Base-by-base conservation (phyloP, 31 red algal species). In the Asparagopsis taxiformis region DNA sequence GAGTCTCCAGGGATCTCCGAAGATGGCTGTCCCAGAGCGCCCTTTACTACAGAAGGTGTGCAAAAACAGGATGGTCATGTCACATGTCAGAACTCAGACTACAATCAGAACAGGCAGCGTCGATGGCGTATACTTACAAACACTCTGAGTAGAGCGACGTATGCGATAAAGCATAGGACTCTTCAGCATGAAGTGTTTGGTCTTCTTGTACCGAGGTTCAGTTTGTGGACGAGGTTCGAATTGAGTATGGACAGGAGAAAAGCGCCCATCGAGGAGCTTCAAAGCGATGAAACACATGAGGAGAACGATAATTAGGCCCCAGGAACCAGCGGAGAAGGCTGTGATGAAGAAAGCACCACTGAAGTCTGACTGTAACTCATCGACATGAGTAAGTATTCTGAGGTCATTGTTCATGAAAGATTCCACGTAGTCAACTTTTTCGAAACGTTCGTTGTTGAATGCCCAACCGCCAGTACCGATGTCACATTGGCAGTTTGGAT, bases 131-230 rank as follows among this genome's bases (percentile, higher is more conserved):
- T n/a, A 32, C 70, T 32, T 74, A 74, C 70, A 35, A 38, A 53
- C 21, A 59, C 70, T 74, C 51, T 74, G 70, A 43, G 9, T 2
- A 28, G 70, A 50, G 28, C 23, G 34, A 20, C 70, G 56, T 17
- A 58, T 29, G 1, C 70, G 50, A 26, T 26, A 59, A 20, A 31
- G 31, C 2, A 34, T 29, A 9, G 2, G 26, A 59, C 52, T 56
- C 21, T 74, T 74, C 38, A 34, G 31, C 48, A 74, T 16, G 41
- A 30, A 59, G 33, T 74, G 52, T 23, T 1, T 20, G 32, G 23
- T 43, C 38, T 53, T 54, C 17, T 11, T 1, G 20, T 59, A 2
- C 41, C 28, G 48, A 39, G 28, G 16, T 9, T 31, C 9, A 5
- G 3, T 20, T 17, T 21, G 2, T 19, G 52, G 35, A 5, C 23